These are phyloP conservation scores for Amanita thiersii DNA, from an alignment of 768 basidiomycete genomes.

Conservation along the genomic window DNA sequence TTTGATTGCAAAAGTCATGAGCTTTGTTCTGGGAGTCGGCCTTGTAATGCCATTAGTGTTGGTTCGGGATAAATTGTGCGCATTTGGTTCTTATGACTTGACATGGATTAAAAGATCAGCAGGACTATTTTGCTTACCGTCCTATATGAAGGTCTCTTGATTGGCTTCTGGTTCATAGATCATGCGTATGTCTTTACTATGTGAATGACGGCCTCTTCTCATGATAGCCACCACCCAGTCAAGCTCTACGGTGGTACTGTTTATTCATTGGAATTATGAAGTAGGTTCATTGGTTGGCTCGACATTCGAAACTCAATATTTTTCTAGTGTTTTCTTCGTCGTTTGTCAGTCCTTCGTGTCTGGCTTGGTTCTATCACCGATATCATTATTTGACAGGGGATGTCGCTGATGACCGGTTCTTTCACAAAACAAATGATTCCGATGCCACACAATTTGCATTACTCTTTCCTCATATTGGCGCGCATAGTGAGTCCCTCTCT, in stretches of 20 bases:
- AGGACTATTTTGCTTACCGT: conserved; percentile 84
- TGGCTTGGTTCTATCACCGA: conserved; percentile 2
- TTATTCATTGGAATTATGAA: conserved; percentile 82
- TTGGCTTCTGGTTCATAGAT: conserved; percentile 94
- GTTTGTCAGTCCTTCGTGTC: conserved; percentile 52
- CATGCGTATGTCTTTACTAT: conserved; percentile 57
- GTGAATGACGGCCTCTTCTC: conserved; percentile 2
- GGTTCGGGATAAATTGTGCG: conserved; percentile 86
- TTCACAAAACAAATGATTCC: conserved; percentile 89
- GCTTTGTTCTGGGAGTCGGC: conserved; percentile 84
- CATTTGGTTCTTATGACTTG: neutral
- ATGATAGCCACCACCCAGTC: conserved; percentile 30
- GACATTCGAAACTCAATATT: conserved; percentile 5
- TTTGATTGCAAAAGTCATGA: conserved; percentile 85
- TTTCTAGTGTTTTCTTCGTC: conserved; percentile 68
- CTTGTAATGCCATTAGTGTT: conserved; percentile 79
- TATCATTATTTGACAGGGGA: conserved; percentile 52
- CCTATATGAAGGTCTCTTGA: conserved; percentile 75
- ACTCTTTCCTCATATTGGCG: conserved; percentile 58
- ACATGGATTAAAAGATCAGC: conserved; percentile 5
- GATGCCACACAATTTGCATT: conserved; percentile 86
- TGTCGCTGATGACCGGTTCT: conserved; percentile 89
- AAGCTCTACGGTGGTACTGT: conserved; percentile 79
- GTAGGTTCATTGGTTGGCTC: conserved; percentile 32
- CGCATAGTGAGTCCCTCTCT: conserved; percentile 50